Evolutionary conservation across 352 stramenopile genomes (phyloP), one percentile per base, ranked within the genome.

Genomic region (Globisporangium camurandrum): DNA sequence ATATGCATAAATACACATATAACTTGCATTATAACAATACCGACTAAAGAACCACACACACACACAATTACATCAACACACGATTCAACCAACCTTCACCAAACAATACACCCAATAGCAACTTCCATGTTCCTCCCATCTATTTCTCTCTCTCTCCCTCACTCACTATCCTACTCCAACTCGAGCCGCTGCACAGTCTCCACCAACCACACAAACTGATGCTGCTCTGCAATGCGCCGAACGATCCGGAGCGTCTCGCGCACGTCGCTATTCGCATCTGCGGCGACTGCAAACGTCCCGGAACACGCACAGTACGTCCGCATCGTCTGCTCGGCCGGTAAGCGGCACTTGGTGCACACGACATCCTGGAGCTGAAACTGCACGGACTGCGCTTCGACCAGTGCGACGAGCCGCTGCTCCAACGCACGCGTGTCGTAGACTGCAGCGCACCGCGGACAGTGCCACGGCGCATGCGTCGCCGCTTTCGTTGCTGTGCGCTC

Each of bases 341-440:
- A 64, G 9, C 57, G 57, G 47, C 86, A 96, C 52, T 94, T 95
- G 37, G 48, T 33, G 64, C 86, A 96, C 37, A 82, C 73, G 20
- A 95, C 44, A 51, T 96, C 86, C 61, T 98, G 93, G 24, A 98
- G 66, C 61, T 98, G 92, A 58, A 97, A 98, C 33, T 90, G 83
- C 34, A 97, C 69, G 16, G 87, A 89, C 49, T 85, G 73, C 30
- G 73, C 69, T 34, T 97, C 71, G 12, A 95, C 69, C 53, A 96
- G 79, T 50, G 96, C 85, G 8, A 98, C 86, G 4, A 98, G 82
- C 27, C 85, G 80, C 31, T 80, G 64, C 66, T 98, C 93, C 37
- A 98, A 89, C 24, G 76, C 70, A 17, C 71, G 75, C 23, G 80
- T 85, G 63, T 98, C 86, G 57, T 97, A 98, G 22, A 86, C 54